A percentile compares a stretch with the other conserved stretches of the same genome.
Conservation (phyloP, 352 stramenopile species). For the Chrysophaeum taylorii region DNA sequence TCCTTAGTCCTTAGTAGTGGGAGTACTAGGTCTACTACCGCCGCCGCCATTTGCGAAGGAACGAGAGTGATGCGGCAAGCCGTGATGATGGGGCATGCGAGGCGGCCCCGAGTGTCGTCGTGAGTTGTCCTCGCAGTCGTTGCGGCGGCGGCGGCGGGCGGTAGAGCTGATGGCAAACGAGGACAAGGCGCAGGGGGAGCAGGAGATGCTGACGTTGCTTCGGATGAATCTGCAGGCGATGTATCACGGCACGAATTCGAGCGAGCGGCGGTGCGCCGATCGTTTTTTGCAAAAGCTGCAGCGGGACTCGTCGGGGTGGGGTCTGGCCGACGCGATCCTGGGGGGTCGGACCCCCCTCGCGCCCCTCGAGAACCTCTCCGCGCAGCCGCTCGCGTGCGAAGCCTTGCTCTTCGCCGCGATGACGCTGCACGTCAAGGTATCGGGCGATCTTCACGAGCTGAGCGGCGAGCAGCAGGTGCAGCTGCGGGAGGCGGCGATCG, state of each 20-base stretch:
- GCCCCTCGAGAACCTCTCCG: background rate
- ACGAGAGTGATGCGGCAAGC: too few relatives aligned
- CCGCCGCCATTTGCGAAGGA: too few relatives aligned
- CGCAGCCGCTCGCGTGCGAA: background rate
- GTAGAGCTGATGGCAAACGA: too few relatives aligned
- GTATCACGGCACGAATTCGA: background rate
- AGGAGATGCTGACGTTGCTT: background rate
- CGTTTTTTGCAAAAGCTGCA: slow-evolving; percentile 2
- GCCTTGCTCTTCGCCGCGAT: slow-evolving; percentile 1
- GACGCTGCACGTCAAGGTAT: slow-evolving; percentile 7
- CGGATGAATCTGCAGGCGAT: background rate
- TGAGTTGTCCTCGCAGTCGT: too few relatives aligned
- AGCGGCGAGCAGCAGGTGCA: background rate
- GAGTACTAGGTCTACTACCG: too few relatives aligned
- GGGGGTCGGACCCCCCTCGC: background rate
- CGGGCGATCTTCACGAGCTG: slow-evolving; percentile 5
- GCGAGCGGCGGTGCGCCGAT: background rate
- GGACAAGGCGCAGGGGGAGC: too few relatives aligned
- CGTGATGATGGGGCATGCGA: too few relatives aligned
- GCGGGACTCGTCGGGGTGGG: background rate
- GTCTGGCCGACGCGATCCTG: background rate
- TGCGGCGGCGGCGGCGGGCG: too few relatives aligned
- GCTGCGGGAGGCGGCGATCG: background rate
- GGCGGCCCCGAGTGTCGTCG: too few relatives aligned
- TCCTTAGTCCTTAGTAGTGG: too few relatives aligned